Evolutionary conservation across 345 rosid genomes (phyloP).

Genomic region (Euphorbia lathyris): DNA sequence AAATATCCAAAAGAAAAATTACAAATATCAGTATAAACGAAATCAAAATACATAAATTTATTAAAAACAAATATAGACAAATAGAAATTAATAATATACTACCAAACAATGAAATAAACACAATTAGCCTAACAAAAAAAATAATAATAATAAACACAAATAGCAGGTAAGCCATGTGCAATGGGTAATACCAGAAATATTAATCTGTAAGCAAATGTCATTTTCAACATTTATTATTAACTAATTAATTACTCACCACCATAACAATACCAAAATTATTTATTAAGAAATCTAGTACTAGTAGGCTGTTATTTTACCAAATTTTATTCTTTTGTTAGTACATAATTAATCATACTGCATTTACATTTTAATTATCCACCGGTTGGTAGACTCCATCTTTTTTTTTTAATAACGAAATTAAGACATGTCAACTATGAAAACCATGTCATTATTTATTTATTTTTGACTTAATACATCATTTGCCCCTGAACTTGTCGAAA

Average conservation of each 20-base stretch:
- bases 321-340: neutral
- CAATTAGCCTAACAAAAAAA: too few species aligned
- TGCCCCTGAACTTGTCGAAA: too few species aligned
- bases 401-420: neutral
- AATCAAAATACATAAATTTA: too few species aligned
- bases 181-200: neutral
- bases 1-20: too few species aligned
- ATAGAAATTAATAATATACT: neutral
- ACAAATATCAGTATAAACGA: too few species aligned
- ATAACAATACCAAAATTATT: neutral
- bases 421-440: neutral
- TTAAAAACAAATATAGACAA: too few species aligned
- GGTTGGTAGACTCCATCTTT: neutral
- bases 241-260: neutral
- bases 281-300: slow-evolving; percentile 2
- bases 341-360: neutral
- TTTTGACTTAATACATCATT: too few species aligned
- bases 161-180: neutral
- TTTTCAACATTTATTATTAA: neutral
- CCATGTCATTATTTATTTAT: neutral
- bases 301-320: neutral
- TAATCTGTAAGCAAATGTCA: slow-evolving; percentile 9
- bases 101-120: neutral
- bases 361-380: neutral
- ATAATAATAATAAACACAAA: neutral